phyloP scores from a whole-genome alignment of 495 filamentous ascomycete genomes.

The Xylaria palmicola region DNA sequence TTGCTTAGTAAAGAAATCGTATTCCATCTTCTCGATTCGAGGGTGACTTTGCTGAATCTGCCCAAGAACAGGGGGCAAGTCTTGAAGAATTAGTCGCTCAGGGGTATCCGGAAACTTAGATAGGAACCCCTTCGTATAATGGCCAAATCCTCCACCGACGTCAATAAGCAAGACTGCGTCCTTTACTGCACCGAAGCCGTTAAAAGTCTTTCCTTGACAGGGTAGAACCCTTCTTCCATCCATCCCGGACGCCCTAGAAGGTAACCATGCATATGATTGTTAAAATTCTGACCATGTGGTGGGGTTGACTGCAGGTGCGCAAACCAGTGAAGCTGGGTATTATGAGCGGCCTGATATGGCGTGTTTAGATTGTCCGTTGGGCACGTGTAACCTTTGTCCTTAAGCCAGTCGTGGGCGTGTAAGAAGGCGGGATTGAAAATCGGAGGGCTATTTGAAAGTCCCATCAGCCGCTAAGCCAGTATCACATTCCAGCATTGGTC shows the following conservation, averaged over 20 bases:
- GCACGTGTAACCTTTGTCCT: conserved; percentile 17
- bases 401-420: conserved; percentile 1
- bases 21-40: conserved; percentile 30
- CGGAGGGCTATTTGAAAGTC: not conserved
- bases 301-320: conserved; percentile 23
- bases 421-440: not conserved
- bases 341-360: conserved; percentile 27
- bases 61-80: conserved; percentile 39
- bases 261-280: conserved; percentile 48
- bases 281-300: conserved; percentile 34
- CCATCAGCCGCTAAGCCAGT: not conserved
- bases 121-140: conserved; percentile 49
- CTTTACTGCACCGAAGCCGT: conserved; percentile 15
- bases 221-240: conserved; percentile 49
- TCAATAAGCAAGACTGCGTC: conserved; percentile 10
- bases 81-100: conserved; percentile 51
- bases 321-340: conserved; percentile 31
- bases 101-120: conserved; percentile 36
- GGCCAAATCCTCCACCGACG: conserved; percentile 45
- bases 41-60: conserved; percentile 20
- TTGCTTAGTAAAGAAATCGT: conserved; percentile 42
- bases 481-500: not conserved
- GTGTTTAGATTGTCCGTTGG: conserved; percentile 24
- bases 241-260: conserved; percentile 44
- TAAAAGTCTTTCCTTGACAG: conserved; percentile 37